These are phyloP conservation scores for Botrytis medusae DNA, from an alignment of 2,329 filamentous ascomycete species.

Conservation along the genomic window DNA sequence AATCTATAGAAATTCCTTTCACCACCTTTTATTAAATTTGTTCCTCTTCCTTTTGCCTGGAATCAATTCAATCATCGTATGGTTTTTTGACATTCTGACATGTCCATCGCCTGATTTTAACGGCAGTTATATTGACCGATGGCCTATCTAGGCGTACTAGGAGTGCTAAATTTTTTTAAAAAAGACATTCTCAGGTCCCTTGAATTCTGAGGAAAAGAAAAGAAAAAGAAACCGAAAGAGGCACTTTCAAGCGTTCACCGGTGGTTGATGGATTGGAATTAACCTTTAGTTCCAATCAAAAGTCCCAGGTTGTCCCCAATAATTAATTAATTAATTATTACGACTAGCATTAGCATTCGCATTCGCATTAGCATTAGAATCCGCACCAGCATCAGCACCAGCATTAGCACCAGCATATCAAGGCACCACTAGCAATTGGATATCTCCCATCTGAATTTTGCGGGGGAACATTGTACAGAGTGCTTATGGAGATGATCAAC, in stretches of 20 bases:
- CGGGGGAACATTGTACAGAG: not conserved
- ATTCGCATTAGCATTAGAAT: no score
- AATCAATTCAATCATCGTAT: conserved; percentile 21
- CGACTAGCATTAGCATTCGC: not conserved
- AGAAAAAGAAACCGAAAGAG: not conserved
- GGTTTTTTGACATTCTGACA: conserved; percentile 21
- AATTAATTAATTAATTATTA: not conserved
- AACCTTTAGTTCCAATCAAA: not conserved
- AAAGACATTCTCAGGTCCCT: not conserved
- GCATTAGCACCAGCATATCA: not conserved
- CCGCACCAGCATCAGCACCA: no score
- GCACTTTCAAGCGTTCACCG: not conserved
- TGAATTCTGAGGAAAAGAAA: not conserved
- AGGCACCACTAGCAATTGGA: not conserved
- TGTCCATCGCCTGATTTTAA: conserved; percentile 19
- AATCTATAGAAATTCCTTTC: not conserved
- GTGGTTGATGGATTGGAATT: not conserved
- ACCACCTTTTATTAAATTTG: not conserved
- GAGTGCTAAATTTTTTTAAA: not conserved
- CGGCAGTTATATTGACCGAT: conserved; percentile 10
- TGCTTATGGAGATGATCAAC: not conserved
- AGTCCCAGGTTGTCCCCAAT: not conserved
- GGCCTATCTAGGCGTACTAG: not conserved
- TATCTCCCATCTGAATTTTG: not conserved
- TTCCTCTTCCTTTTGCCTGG: not conserved